These are phyloP conservation scores for Sapria himalayana DNA, from an alignment of 345 rosid genomes.

Conservation along the genomic window DNA sequence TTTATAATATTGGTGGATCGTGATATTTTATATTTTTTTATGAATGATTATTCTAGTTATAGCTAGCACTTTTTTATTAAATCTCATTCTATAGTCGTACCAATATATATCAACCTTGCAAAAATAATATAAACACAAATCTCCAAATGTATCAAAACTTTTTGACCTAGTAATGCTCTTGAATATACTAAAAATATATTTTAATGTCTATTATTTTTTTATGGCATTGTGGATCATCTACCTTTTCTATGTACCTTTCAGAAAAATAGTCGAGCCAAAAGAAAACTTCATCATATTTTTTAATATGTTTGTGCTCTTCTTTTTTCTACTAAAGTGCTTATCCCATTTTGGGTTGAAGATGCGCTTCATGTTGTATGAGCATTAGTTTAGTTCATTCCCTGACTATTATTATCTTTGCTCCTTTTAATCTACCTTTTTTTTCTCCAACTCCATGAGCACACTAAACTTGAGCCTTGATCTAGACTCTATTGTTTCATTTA, in stretches of 20 bases:
- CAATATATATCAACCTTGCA: not conserved
- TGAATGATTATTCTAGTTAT: not conserved
- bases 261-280: slow-evolving; percentile 4
- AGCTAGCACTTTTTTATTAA: not conserved
- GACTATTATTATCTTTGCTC: too few relatives aligned
- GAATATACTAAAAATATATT: not conserved
- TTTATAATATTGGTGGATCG: too few relatives aligned
- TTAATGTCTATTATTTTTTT: not conserved
- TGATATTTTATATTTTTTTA: too few relatives aligned
- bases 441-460: not conserved
- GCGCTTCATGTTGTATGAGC: slow-evolving; percentile 4
- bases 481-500: too few relatives aligned
- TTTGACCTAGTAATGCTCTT: not conserved
- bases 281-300: slow-evolving; percentile 3
- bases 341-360: not conserved
- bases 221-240: not conserved
- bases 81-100: not conserved
- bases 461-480: too few relatives aligned
- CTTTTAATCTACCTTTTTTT: too few relatives aligned
- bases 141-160: not conserved
- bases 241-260: slow-evolving; percentile 4
- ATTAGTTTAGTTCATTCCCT: not conserved
- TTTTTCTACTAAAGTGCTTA: not conserved
- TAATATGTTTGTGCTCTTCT: not conserved
- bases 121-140: slow-evolving; percentile 2